Evolutionary conservation across 2,329 filamentous ascomycete genomes (phyloP).

Genomic region (Arthrobotrys sinensis): DNA sequence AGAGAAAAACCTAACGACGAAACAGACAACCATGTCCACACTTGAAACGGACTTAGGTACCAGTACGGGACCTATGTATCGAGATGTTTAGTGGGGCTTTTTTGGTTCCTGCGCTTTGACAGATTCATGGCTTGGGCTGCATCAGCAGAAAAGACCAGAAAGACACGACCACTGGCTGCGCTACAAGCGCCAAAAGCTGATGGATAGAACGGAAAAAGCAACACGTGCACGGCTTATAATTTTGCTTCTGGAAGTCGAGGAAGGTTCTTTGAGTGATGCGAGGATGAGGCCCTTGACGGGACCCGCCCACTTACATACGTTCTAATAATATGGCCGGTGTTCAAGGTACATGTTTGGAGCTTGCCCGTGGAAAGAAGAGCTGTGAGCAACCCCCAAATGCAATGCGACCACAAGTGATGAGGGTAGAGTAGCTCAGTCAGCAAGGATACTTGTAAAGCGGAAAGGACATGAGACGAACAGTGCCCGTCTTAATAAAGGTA

Average conservation of each 20-base stretch:
- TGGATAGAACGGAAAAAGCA: constrained; percentile 53
- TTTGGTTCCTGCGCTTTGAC: constrained; percentile 63
- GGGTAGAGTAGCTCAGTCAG: constrained; percentile 54
- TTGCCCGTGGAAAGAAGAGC: constrained; percentile 18
- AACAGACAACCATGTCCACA: constrained; percentile 59
- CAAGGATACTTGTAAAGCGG: constrained; percentile 59
- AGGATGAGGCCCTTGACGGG: constrained; percentile 43
- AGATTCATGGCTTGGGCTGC: constrained; percentile 52
- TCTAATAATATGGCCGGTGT: constrained; percentile 31
- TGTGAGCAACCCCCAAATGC: constrained; percentile 39
- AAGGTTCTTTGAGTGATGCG: constrained; percentile 40
- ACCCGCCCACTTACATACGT: constrained; percentile 45
- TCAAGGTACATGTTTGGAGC: constrained; percentile 26
- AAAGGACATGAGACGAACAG: constrained; percentile 60
- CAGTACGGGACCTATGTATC: constrained; percentile 45
- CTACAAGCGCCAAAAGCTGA: constrained; percentile 52
- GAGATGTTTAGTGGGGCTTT: constrained; percentile 55
- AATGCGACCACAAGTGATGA: constrained; percentile 54
- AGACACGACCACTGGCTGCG: constrained; percentile 46
- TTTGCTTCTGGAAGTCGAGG: constrained; percentile 54
- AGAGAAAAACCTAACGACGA: constrained; percentile 53
- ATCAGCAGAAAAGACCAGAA: constrained; percentile 45
- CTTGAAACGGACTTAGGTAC: constrained; percentile 59
- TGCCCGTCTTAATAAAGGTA: constrained; percentile 56
- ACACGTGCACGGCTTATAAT: constrained; percentile 60